These are phyloP conservation scores for Hypsizygus ulmarius DNA, from an alignment of 1,284 basidiomycete genomes.

Conservation along the genomic window DNA sequence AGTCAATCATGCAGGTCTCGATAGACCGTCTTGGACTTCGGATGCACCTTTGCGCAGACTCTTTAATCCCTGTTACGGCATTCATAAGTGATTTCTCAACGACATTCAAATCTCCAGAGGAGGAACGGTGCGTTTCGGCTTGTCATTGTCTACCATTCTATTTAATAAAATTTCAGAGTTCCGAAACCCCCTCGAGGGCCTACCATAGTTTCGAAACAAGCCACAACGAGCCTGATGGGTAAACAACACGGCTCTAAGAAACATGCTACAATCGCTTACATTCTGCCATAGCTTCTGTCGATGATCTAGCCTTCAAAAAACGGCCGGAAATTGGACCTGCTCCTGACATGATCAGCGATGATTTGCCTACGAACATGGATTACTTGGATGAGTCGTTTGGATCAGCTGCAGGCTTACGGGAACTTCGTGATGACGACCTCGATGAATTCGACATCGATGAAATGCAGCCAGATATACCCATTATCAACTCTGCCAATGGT, in stretches of 20 bases:
- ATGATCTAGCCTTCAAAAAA: conserved; percentile 78
- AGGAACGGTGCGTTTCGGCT: conserved; percentile 36
- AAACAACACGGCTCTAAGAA: conserved; percentile 1
- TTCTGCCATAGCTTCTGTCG: conserved; percentile 62
- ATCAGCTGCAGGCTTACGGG: conserved; percentile 70
- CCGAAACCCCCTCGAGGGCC: conserved; percentile 32
- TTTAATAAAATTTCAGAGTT: conserved; percentile 17
- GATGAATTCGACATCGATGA: conserved; percentile 58
- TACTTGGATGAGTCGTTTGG: conserved; percentile 85
- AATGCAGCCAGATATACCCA: conserved; percentile 26
- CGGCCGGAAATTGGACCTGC: conserved; percentile 72
- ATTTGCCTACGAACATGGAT: conserved; percentile 85
- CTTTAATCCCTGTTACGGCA: conserved; percentile 49
- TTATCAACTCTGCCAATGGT: conserved; percentile 25
- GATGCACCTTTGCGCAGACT: conserved; percentile 70
- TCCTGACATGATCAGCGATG: conserved; percentile 89
- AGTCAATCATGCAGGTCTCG: conserved; percentile 35
- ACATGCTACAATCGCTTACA: not conserved
- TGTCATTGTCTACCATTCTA: not conserved
- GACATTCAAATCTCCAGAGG: conserved; percentile 35
- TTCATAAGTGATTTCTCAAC: conserved; percentile 50
- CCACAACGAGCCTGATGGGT: conserved; percentile 33
- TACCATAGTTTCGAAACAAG: conserved; percentile 33
- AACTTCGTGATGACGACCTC: conserved; percentile 67
- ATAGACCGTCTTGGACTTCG: conserved; percentile 47